Base-by-base conservation (phyloP, 2,329 filamentous ascomycete species). In the Chaetomium sp. region DNA sequence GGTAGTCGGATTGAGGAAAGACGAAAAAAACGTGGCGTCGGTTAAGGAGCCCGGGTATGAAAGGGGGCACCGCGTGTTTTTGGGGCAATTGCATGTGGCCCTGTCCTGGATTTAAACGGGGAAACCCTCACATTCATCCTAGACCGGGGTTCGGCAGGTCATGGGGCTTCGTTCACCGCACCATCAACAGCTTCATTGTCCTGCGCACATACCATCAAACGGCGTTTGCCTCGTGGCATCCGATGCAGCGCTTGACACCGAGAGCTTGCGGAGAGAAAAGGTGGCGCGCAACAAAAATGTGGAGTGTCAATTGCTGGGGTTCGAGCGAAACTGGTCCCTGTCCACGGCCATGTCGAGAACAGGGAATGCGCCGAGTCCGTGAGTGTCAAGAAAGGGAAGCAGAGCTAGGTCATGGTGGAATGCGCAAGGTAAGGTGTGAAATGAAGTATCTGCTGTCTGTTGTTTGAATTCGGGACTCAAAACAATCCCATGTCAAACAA, bases 31-130 rank as follows among this genome's bases (percentile, higher is more conserved):
- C 55, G 65, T 42, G 57, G 60, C 49, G 57, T 67, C 56, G 63
- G 68, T 13, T 65, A 66, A 66, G 65, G 51, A 64, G 54, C 47
- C 47, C 60, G 60, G 65, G 57, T 60, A 63, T 66, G 65, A 50
- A 65, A 63, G 59, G 62, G 62, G 62, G 64, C 42, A 59, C 56
- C 33, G 62, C 55, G 63, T 35, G 54, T 53, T 51, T 55, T 61
- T 63, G 59, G 59, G 31, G 49, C 27, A 50, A 27, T 58, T 35
- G 60, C 51, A 50, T 31, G 38, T 51, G 63, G 42, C 57, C 66
- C 59, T 51, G 64, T 58, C 58, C 66, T 65, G 59, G 64, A 64
- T 56, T 67, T 59, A 57, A 67, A 60, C 45, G 54, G 63, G 60
- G 53, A 61, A 58, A 45, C 35, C 51, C 53, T 66, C 58, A 61